A percentile compares a stretch with the other conserved stretches of the same genome.
These are phyloP conservation scores for Phytophthora ohioensis DNA, from an alignment of 352 stramenopile genomes.

Conservation along the genomic window DNA sequence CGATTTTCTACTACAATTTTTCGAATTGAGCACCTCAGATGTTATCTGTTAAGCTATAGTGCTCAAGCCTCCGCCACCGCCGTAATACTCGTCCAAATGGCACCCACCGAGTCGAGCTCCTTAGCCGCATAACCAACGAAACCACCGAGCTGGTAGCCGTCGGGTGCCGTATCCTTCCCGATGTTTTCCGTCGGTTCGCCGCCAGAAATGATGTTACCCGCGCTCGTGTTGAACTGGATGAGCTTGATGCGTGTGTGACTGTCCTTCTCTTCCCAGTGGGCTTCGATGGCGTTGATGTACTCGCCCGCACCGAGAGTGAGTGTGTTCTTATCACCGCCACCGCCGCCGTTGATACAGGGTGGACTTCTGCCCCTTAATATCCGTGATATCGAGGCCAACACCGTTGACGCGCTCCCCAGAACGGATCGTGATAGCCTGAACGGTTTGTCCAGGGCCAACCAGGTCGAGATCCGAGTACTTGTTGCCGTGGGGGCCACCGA, in stretches of 20 bases:
- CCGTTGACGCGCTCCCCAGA: slow-evolving; percentile 14
- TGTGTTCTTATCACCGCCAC: background rate
- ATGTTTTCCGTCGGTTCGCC: slow-evolving; percentile 8
- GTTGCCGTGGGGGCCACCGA: slow-evolving; percentile 18
- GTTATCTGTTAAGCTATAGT: too few species aligned
- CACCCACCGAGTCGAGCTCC: slow-evolving; percentile 17
- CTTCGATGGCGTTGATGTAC: slow-evolving; percentile 16
- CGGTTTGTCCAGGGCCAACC: background rate
- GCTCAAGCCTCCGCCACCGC: background rate
- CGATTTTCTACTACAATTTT: background rate
- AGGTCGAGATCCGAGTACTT: slow-evolving; percentile 4
- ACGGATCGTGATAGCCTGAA: slow-evolving; percentile 13
- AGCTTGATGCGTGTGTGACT: slow-evolving; percentile 20
- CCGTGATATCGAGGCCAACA: background rate
- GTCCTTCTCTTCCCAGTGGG: slow-evolving; percentile 15
- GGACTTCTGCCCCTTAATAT: background rate
- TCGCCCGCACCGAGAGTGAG: slow-evolving; percentile 5
- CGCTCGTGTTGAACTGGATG: slow-evolving; percentile 20
- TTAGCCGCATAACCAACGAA: slow-evolving; percentile 1
- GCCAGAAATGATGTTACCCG: background rate
- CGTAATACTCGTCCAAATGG: slow-evolving; percentile 16
- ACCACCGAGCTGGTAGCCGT: slow-evolving; percentile 13
- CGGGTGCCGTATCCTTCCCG: background rate
- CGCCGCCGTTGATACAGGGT: slow-evolving; percentile 12
- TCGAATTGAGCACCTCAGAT: background rate